Evolutionary conservation across 2,329 filamentous ascomycete genomes (phyloP).

Genomic region (Myriosclerotinia curreyana): DNA sequence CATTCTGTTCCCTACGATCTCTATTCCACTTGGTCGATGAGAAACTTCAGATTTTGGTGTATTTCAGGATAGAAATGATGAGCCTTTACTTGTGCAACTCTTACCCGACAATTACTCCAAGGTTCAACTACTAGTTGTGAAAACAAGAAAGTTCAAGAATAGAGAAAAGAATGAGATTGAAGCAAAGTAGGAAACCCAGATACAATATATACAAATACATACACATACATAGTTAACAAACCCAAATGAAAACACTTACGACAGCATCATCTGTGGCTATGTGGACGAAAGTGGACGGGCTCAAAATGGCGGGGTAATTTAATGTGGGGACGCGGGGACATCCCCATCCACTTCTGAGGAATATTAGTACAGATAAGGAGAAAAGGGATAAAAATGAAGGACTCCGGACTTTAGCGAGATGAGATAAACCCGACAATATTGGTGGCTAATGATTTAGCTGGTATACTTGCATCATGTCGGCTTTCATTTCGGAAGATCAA

Average conservation of each 20-base stretch:
- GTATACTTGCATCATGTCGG: no score
- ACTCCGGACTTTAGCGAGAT: no score
- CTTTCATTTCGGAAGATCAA: no score
- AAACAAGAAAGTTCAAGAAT: not conserved
- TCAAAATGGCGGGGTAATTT: constrained; percentile 1
- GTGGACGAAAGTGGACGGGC: constrained; percentile 19
- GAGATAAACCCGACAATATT: no score
- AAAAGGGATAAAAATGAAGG: not conserved
- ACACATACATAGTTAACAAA: not conserved
- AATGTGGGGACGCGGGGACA: constrained; percentile 10
- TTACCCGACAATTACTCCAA: not conserved
- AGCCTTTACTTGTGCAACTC: not conserved
- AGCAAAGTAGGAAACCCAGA: not conserved
- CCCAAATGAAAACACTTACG: not conserved
- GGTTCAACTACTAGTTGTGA: not conserved
- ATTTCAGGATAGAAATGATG: no score
- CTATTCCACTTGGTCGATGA: not conserved
- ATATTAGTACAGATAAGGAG: not conserved
- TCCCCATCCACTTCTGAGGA: not conserved
- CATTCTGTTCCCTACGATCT: constrained; percentile 16
- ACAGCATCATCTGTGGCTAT: not conserved
- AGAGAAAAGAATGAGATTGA: not conserved
- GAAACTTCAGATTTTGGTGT: not conserved
- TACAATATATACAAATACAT: not conserved
- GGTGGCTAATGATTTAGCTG: no score